These are phyloP conservation scores for Vanrija sp. DNA, from an alignment of 1,284 basidiomycete genomes.

Conservation along the genomic window DNA sequence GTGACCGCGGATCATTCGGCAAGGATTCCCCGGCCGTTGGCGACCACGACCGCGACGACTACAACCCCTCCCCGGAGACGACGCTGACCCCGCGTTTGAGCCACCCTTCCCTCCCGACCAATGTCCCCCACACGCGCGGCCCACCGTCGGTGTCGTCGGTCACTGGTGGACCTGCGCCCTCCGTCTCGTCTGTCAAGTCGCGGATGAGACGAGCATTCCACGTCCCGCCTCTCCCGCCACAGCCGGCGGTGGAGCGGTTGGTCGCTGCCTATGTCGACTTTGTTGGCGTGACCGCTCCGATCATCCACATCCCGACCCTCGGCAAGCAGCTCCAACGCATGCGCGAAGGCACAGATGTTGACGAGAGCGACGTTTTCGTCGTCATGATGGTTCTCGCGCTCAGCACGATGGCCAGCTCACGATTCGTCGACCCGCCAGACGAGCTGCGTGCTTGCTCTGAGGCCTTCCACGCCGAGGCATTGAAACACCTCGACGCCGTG, in stretches of 20 bases:
- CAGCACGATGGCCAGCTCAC: constrained; percentile 50
- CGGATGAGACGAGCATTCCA: constrained; percentile 28
- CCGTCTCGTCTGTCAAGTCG: constrained; percentile 7
- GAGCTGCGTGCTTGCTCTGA: constrained; percentile 51
- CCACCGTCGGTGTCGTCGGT: constrained; percentile 14
- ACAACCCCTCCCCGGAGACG: constrained; percentile 12
- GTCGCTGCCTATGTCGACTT: constrained; percentile 51
- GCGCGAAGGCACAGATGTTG: constrained; percentile 39
- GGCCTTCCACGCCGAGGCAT: constrained; percentile 50
- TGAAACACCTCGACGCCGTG: constrained; percentile 50
- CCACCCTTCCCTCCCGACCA: constrained; percentile 1
- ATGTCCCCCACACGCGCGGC: constrained; percentile 2
- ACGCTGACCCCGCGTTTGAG: constrained; percentile 21
- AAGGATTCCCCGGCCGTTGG: constrained; percentile 13
- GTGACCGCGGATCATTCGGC: constrained; percentile 13
- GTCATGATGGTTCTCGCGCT: constrained; percentile 51
- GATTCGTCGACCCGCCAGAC: constrained; percentile 49
- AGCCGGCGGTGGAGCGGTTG: constrained; percentile 49
- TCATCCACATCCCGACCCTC: constrained; percentile 49
- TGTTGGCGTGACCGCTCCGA: constrained; percentile 50
- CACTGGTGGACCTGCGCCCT: not conserved
- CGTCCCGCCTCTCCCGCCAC: constrained; percentile 48
- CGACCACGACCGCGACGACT: constrained; percentile 12
- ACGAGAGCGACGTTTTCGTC: constrained; percentile 48
- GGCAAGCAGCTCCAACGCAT: constrained; percentile 46